Evolutionary conservation across 2,329 filamentous ascomycete genomes (phyloP).

Genomic region (Aspergillus sp.): DNA sequence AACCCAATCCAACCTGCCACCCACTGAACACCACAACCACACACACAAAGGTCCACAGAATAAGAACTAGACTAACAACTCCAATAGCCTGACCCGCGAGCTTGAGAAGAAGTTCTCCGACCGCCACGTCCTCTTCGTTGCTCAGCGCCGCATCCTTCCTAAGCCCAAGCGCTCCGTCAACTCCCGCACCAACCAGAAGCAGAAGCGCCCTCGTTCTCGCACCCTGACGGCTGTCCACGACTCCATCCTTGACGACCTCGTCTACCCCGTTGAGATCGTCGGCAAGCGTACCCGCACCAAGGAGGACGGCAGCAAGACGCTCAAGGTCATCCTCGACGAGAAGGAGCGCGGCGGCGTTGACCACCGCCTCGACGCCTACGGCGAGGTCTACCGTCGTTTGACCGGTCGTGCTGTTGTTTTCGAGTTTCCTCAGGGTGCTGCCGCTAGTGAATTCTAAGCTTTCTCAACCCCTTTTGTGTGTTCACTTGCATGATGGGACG

Average conservation of each 20-base stretch:
- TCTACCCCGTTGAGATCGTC: conserved; percentile 99
- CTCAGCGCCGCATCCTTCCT: conserved; percentile 96
- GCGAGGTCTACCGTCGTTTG: conserved; percentile 97
- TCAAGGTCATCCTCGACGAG: conserved; percentile 99
- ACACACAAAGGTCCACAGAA: neutral
- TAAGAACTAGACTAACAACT: conserved; percentile 10
- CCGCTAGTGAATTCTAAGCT: conserved; percentile 75
- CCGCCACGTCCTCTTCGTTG: conserved; percentile 98
- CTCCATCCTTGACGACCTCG: conserved; percentile 94
- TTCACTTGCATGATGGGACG: neutral
- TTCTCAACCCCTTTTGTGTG: neutral
- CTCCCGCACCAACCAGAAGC: conserved; percentile 92
- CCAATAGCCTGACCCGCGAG: conserved; percentile 88
- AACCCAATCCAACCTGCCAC: neutral
- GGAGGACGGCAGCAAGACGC: conserved; percentile 96
- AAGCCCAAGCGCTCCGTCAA: conserved; percentile 98
- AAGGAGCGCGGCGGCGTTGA: conserved; percentile 99
- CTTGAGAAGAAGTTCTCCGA: conserved; percentile 99
- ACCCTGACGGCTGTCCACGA: conserved; percentile 99
- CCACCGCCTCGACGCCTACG: conserved; percentile 99
- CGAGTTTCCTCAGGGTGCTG: conserved; percentile 89
- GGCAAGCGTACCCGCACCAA: conserved; percentile 98
- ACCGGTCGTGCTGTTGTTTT: conserved; percentile 96
- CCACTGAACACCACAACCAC: neutral
- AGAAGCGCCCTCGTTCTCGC: conserved; percentile 97